Evolutionary conservation across 2,329 filamentous ascomycete genomes (phyloP).

Genomic region (Fusarium duplospermum): DNA sequence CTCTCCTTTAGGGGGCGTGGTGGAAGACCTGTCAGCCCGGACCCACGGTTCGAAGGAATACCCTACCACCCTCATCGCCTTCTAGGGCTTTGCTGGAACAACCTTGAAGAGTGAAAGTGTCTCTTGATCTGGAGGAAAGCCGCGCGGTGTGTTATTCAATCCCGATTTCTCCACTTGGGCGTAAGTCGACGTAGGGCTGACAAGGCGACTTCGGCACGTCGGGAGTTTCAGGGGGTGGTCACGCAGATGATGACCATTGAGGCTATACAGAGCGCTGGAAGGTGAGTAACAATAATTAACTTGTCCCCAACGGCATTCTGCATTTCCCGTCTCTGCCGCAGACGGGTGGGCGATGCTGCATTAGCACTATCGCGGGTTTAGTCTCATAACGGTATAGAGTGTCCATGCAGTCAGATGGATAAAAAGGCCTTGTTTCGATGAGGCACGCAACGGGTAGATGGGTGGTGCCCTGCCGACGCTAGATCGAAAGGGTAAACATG

Average conservation of each 20-base stretch:
- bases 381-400: neutral
- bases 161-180: conserved; percentile 2
- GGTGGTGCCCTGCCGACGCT: neutral
- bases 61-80: conserved; percentile 21
- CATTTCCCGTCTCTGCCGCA: neutral
- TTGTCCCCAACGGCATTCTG: neutral
- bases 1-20: neutral
- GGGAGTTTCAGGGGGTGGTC: neutral
- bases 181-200: conserved; percentile 24
- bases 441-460: conserved; percentile 27
- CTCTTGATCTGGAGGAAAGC: neutral
- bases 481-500: neutral
- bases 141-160: neutral
- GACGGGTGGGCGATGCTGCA: neutral
- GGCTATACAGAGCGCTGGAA: neutral
- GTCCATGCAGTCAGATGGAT: conserved; percentile 37
- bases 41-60: conserved; percentile 26
- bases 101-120: neutral
- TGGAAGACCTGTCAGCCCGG: conserved; percentile 1
- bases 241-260: neutral
- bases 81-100: conserved; percentile 31
- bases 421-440: conserved; percentile 18
- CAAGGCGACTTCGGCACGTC: neutral
- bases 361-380: conserved; percentile 11
- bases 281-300: too few relatives aligned